Percentiles rank a stretch among this genome's conserved stretches.
Conservation (phyloP, 1,284 basidiomycete genomes). For the Trichosporon ovoides region DNA sequence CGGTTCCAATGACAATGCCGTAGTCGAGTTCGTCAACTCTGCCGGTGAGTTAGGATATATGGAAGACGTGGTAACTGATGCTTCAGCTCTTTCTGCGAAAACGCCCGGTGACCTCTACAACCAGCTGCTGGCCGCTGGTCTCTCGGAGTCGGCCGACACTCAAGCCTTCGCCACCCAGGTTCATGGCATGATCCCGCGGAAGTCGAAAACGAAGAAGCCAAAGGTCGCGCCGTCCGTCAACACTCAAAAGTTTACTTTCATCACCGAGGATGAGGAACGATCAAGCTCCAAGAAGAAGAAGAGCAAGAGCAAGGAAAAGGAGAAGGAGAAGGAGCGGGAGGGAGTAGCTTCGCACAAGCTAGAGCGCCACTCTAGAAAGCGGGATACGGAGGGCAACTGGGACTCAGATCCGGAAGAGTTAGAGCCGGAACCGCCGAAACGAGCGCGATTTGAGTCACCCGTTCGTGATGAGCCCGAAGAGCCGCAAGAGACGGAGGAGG, state of each 20-base stretch:
- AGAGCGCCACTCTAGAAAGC: conserved; percentile 62
- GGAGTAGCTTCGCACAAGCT: conserved; percentile 53
- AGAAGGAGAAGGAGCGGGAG: conserved; percentile 52
- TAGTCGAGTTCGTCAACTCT: conserved; percentile 78
- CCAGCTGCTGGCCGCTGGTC: conserved; percentile 67
- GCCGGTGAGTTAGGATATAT: conserved; percentile 57
- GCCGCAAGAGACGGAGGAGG: conserved; percentile 59
- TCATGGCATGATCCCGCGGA: conserved; percentile 67
- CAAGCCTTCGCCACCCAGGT: conserved; percentile 74
- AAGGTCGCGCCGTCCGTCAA: conserved; percentile 56
- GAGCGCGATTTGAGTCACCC: conserved; percentile 41
- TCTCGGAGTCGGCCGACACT: conserved; percentile 71
- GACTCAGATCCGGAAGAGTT: conserved; percentile 54
- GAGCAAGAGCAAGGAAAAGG: conserved; percentile 42
- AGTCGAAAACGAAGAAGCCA: conserved; percentile 59
- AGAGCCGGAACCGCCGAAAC: conserved; percentile 57
- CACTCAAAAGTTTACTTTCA: conserved; percentile 66
- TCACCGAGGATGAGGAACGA: conserved; percentile 64
- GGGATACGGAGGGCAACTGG: conserved; percentile 58
- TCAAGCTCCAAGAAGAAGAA: conserved; percentile 45
- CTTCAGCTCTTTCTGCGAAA: conserved; percentile 70
- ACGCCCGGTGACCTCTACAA: conserved; percentile 70
- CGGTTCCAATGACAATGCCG: conserved; percentile 72
- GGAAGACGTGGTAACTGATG: conserved; percentile 8
- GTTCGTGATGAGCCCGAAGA: conserved; percentile 30